Conservation (phyloP, 139 green algal species). For the Tetradesmus lagerheimii region DNA sequence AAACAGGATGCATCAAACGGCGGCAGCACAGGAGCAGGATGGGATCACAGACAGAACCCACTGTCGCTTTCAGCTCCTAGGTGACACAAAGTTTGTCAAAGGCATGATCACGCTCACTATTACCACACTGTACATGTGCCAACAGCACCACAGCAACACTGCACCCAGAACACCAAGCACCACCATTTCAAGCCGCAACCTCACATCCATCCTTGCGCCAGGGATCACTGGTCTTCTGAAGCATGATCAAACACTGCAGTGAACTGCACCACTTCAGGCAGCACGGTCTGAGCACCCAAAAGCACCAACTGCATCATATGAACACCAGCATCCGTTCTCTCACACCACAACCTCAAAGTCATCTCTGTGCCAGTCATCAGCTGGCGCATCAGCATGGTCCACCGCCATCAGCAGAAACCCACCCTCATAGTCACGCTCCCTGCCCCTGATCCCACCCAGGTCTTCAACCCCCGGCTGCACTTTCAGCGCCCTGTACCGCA, state of each 20-base stretch:
- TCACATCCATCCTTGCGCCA: constrained; percentile 57
- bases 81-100: too few species aligned
- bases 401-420: constrained; percentile 74
- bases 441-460: constrained; percentile 58
- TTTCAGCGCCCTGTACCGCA: constrained; percentile 52
- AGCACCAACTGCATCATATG: too few species aligned
- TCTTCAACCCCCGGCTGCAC: constrained; percentile 19
- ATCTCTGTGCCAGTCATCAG: constrained; percentile 48
- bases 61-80: too few species aligned
- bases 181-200: background rate
- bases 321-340: background rate
- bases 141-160: background rate
- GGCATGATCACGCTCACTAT: too few species aligned
- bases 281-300: too few species aligned
- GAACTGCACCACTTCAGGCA: too few species aligned
- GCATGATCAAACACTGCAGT: too few species aligned
- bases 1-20: too few species aligned
- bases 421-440: constrained; percentile 75
- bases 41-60: too few species aligned
- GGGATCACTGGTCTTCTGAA: too few species aligned
- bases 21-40: too few species aligned
- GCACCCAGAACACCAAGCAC: background rate
- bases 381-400: constrained; percentile 47
- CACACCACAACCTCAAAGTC: constrained; percentile 46
- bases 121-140: background rate